Base-by-base conservation (phyloP, 345 rosid species). In the Arabidopsis arenosa region DNA sequence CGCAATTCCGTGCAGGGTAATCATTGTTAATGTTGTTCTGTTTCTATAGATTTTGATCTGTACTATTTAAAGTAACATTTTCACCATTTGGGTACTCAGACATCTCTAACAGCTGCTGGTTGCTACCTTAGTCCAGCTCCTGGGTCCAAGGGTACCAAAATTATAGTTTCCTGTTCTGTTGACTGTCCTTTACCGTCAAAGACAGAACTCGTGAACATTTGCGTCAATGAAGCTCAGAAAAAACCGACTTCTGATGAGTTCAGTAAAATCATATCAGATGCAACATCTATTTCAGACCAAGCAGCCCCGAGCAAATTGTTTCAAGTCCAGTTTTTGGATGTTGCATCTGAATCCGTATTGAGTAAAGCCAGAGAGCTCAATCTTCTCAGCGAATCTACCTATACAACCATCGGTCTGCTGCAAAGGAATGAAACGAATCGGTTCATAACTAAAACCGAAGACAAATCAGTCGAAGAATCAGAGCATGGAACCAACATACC, bases 61-160 rank as follows among this genome's bases (percentile, higher is more conserved):
- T 54, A 35, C 47, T 6, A 54, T 9, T 44, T 52, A n/a, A 15
- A 9, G 15, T 53, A 21, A 61, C 14, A 7, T 73, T 47, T 78
- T 17, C 36, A 26, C 74, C 69, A 72, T 64, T 32, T 69, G 75
- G 47, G 28, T 80, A 23, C 12, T 67, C 86, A 94, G 98, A 86
- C 88, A 70, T 91, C 96, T 70, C 81, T 92, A 66, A 88, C 98
- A 39, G 98, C 89, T 52, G 90, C 96, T 79, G 98, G 97, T 70
- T 94, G 98, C 80, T 89, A 88, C 81, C 89, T 94, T 76, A 87
- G 90, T 80, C 96, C 98, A 2, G 91, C 87, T 83, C 95, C 96
- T 26, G 84, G 91, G 47, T 90, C 97, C 8, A 92, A 80, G 80
- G 98, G 98, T 71, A 77, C 93, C 54, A 82, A 94, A 83, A 63